Base-by-base conservation (phyloP, 257 asterid genomes). In the Solanum arcanum region DNA sequence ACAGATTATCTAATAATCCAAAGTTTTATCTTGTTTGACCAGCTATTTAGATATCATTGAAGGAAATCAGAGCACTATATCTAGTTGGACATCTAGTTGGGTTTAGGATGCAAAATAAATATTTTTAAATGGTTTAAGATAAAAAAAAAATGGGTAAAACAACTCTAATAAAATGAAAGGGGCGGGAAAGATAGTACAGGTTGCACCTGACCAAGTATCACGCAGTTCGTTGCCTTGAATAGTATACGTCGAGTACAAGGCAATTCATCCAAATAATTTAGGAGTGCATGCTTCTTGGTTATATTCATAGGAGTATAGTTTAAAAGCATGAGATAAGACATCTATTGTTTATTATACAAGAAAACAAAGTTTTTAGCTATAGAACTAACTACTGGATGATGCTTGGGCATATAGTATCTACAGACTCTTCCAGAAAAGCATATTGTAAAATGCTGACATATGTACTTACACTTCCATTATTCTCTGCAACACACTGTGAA, bases 391-490 rank as follows among this genome's bases (percentile, higher is more conserved):
- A 80, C 68, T 18, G 12, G 85, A 80, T 80, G 29, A 64, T 80
- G 18, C 33, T 15, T 39, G 64, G 84, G 27, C 29, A 15, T 47
- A 80, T 10, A 29, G 27, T 16, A 47, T 47, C 44, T 47, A 47
- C 18, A 18, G 9, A 42, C 37, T 76, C 83, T 76, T 76, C 60
- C 6, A 6, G 49, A 47, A 59, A 80, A 80, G 66, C 16, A 42
- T 10, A 13, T 31, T 16, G 41, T 21, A 14, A 33, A 42, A 84
- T 42, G 29, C 35, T 41, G n/a, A 41, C n/a, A 74, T 25, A 87
- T 68, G 89, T 83, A 89, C 99, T 91, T 91, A 97, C 99, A 47
- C 86, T 89, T 94, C 96, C 99, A 88, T 97, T 97, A 89, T 86
- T 92, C 90, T 97, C 99, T 52, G 93, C 84, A 47, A 16, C 62